Conservation (phyloP, 2,329 filamentous ascomycete species). For the Fusarium sp. region DNA sequence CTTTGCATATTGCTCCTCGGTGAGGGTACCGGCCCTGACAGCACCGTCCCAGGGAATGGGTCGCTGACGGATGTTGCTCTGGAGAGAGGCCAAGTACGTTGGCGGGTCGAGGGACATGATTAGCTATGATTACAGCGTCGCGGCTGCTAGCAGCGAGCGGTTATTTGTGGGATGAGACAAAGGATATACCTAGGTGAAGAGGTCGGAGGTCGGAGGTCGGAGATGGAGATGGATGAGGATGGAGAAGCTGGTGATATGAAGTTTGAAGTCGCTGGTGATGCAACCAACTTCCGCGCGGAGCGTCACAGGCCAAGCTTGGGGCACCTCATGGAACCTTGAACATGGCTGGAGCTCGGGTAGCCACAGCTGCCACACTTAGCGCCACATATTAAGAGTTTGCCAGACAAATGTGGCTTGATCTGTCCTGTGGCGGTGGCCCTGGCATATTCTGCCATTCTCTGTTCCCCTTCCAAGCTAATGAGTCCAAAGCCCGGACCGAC, state of each 20-base stretch:
- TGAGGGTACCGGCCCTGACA: conserved; percentile 91
- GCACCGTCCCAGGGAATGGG: conserved; percentile 98
- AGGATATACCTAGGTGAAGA: conserved; percentile 3
- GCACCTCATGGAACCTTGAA: conserved; percentile 14
- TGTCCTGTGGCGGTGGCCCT: conserved; percentile 1
- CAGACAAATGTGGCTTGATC: not conserved
- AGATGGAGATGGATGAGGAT: conserved; percentile 12
- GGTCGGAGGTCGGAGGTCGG: conserved; percentile 5
- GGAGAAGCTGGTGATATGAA: conserved; percentile 38
- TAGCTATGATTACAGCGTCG: conserved; percentile 39
- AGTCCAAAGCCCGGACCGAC: conserved; percentile 6
- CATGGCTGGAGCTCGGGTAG: conserved; percentile 30
- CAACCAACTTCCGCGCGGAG: conserved; percentile 41
- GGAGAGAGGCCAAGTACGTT: conserved; percentile 83
- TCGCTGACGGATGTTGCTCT: conserved; percentile 95
- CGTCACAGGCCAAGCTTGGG: conserved; percentile 35
- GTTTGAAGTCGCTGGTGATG: conserved; percentile 45
- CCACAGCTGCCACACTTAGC: conserved; percentile 36
- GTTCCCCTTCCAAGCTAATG: conserved; percentile 7
- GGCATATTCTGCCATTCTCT: too few species aligned
- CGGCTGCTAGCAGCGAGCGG: conserved; percentile 38
- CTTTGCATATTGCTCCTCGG: conserved; percentile 91
- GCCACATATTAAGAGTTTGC: conserved; percentile 20
- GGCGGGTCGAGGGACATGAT: conserved; percentile 91
- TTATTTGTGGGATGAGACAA: conserved; percentile 22